phyloP scores from a whole-genome alignment of 1,284 basidiomycete genomes.

The Cerrena zonata region DNA sequence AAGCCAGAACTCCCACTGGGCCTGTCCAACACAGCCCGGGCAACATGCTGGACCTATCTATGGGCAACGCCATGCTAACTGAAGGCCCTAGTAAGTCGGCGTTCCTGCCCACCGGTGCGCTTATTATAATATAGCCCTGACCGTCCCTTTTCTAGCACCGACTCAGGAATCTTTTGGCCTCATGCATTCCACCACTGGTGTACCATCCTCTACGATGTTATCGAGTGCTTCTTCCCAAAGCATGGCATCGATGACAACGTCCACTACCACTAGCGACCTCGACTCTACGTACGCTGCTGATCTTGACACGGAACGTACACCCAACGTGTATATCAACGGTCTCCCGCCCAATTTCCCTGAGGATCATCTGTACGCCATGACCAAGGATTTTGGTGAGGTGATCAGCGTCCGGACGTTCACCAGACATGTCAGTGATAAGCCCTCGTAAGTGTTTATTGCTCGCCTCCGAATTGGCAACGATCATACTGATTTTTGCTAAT shows the following conservation, averaged over 20 bases:
- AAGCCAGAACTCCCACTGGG: neutral
- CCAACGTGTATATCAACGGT: constrained; percentile 49
- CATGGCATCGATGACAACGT: neutral
- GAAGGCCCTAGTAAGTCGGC: constrained; percentile 10
- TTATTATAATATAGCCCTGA: neutral
- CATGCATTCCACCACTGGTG: neutral
- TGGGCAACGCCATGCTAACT: constrained; percentile 2
- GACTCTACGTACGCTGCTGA: neutral
- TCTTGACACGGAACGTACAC: constrained; percentile 20
- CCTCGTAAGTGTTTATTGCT: constrained; percentile 25
- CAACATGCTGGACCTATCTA: constrained; percentile 3
- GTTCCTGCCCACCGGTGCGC: neutral
- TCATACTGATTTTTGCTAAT: neutral
- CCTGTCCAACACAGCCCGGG: neutral
- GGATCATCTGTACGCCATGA: constrained; percentile 37
- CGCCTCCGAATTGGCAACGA: neutral
- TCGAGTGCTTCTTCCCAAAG: neutral
- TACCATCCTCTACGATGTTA: neutral
- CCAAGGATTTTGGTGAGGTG: constrained; percentile 34
- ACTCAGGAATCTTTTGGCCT: constrained; percentile 13
- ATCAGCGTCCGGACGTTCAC: constrained; percentile 41
- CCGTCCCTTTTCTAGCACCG: constrained; percentile 7
- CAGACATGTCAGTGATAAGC: constrained; percentile 36
- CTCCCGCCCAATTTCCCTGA: constrained; percentile 44
- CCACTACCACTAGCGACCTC: neutral